A percentile compares a stretch with the other conserved stretches of the same genome.
Evolutionary conservation across 352 stramenopile genomes (phyloP).

Genomic region (Globisporangium viniferum): DNA sequence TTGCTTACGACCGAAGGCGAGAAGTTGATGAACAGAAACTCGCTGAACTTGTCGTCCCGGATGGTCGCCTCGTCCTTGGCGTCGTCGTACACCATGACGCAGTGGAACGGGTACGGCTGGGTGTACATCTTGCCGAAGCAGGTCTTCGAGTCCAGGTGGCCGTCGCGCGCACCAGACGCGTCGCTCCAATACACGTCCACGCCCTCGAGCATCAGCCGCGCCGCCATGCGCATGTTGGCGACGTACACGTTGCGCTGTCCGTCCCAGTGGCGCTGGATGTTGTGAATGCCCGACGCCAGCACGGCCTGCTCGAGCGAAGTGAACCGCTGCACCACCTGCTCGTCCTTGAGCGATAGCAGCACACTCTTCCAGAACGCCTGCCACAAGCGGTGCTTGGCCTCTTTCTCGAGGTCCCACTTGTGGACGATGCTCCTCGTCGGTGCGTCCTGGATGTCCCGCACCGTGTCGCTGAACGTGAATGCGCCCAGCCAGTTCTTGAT

Average conservation of each 20-base stretch:
- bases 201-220: slow-evolving; percentile 32
- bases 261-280: slow-evolving; percentile 35
- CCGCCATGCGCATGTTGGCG: slow-evolving; percentile 25
- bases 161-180: slow-evolving; percentile 26
- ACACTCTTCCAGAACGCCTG: slow-evolving; percentile 44
- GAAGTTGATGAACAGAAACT: slow-evolving; percentile 37
- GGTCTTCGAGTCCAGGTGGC: slow-evolving; percentile 32
- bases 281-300: slow-evolving; percentile 27
- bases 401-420: slow-evolving; percentile 38
- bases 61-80: slow-evolving; percentile 41
- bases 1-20: slow-evolving; percentile 22
- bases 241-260: slow-evolving; percentile 27
- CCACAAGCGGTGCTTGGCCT: slow-evolving; percentile 50
- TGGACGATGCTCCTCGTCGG: slow-evolving; percentile 25
- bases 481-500: slow-evolving; percentile 40
- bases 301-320: slow-evolving; percentile 28
- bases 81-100: slow-evolving; percentile 49
- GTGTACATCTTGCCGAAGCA: slow-evolving; percentile 56
- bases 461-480: slow-evolving; percentile 48
- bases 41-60: slow-evolving; percentile 26
- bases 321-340: slow-evolving; percentile 28
- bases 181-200: slow-evolving; percentile 47
- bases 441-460: slow-evolving; percentile 30
- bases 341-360: slow-evolving; percentile 24
- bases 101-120: slow-evolving; percentile 46